Percentiles rank a stretch among this genome's conserved stretches.
Conservation (phyloP, 208 protist genomes). For the Trypanosoma avium region DNA sequence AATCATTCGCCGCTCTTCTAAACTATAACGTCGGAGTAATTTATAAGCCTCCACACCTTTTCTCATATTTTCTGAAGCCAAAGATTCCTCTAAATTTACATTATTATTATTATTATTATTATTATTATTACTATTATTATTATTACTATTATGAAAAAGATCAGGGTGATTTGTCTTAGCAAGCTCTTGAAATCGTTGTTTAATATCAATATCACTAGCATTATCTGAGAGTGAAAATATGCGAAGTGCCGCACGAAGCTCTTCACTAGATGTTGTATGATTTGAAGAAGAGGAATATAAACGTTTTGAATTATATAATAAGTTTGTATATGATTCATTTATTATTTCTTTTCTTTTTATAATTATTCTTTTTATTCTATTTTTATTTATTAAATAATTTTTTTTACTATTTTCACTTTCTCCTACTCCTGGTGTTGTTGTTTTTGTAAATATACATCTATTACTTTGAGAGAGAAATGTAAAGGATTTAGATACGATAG, state of each 20-base stretch:
- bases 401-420: too few relatives aligned
- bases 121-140: neutral
- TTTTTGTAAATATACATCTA: too few relatives aligned
- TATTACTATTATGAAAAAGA: slow-evolving; percentile 3
- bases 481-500: too few relatives aligned
- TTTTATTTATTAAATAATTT: too few relatives aligned
- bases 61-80: slow-evolving; percentile 22
- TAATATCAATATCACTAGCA: slow-evolving; percentile 64
- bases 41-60: slow-evolving; percentile 59
- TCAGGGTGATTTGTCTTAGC: slow-evolving; percentile 67
- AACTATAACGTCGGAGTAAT: slow-evolving; percentile 37
- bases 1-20: slow-evolving; percentile 42
- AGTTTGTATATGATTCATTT: too few relatives aligned
- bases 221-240: slow-evolving; percentile 35
- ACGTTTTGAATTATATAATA: neutral
- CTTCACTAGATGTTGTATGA: slow-evolving; percentile 27
- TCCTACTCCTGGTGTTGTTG: too few relatives aligned
- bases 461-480: too few relatives aligned
- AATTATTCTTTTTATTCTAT: too few relatives aligned
- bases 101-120: slow-evolving; percentile 1
- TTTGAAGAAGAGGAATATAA: slow-evolving; percentile 3
- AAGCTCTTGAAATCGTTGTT: slow-evolving; percentile 47
- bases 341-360: too few relatives aligned
- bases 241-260: slow-evolving; percentile 42
- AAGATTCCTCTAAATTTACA: neutral